These are phyloP conservation scores for Nicotiana tomentosiformis DNA, from an alignment of 257 asterid species.

Conservation along the genomic window DNA sequence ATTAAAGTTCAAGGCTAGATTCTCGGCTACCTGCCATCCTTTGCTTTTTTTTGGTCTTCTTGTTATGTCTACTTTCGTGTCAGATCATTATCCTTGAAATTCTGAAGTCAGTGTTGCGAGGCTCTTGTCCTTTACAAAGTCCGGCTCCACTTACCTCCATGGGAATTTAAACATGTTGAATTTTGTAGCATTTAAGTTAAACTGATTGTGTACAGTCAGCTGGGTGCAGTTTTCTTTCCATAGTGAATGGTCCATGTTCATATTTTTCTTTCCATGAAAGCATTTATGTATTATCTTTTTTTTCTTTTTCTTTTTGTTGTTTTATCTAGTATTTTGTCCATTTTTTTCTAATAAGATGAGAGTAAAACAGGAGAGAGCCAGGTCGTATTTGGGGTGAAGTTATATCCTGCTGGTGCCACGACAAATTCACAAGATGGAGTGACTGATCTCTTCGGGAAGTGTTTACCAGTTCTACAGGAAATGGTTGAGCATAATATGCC, in stretches of 20 bases:
- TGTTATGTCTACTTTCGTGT: not conserved
- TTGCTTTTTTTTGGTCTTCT: not conserved
- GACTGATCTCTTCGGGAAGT: constrained; percentile 90
- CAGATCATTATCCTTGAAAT: not conserved
- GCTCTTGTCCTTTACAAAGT: not conserved
- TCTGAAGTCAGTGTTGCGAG: not conserved
- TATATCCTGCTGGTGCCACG: constrained; percentile 98
- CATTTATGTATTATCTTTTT: not conserved
- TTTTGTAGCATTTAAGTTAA: not conserved
- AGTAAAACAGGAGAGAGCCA: constrained; percentile 66
- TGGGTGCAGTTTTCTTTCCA: not conserved
- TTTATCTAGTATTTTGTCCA: constrained; percentile 10
- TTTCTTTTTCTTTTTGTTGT: not conserved
- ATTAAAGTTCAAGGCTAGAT: not conserved
- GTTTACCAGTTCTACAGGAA: constrained; percentile 90
- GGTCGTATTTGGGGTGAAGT: constrained; percentile 71
- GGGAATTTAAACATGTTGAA: not conserved
- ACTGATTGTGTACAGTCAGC: not conserved
- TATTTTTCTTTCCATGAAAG: not conserved
- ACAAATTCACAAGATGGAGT: constrained; percentile 98
- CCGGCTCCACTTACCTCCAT: not conserved
- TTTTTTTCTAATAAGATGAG: not conserved
- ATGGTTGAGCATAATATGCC: constrained; percentile 88
- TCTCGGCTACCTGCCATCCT: not conserved
- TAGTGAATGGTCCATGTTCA: not conserved